These are phyloP conservation scores for Spathaspora sp. DNA, from an alignment of 1,139 yeast species.

Conservation along the genomic window DNA sequence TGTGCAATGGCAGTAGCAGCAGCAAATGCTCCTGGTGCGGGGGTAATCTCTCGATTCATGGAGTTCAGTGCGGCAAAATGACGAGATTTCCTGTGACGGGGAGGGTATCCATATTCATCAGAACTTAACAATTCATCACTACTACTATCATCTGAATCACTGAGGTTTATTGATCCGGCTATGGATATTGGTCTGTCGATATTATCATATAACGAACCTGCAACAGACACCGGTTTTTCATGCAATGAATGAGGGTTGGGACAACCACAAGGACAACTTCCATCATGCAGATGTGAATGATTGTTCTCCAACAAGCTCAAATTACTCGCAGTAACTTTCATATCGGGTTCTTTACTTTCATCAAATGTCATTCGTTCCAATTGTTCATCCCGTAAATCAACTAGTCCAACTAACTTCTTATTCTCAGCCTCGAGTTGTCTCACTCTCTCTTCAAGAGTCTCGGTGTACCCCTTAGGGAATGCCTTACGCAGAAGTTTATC, in stretches of 20 bases:
- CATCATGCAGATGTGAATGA: conserved; percentile 30
- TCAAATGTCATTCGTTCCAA: conserved; percentile 22
- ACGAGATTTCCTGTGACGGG: conserved; percentile 6
- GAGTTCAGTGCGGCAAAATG: conserved; percentile 18
- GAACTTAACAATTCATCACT: conserved; percentile 31
- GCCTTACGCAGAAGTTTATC: conserved; percentile 46
- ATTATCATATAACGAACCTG: conserved; percentile 51
- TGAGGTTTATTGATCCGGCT: conserved; percentile 41
- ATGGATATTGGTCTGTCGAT: conserved; percentile 26
- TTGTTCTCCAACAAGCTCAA: conserved; percentile 15
- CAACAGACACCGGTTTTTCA: conserved; percentile 63
- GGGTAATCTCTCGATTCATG: conserved; percentile 41
- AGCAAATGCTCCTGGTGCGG: conserved; percentile 75
- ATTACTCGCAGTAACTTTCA: conserved; percentile 17
- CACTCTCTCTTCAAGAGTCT: conserved; percentile 46
- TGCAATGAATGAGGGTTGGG: conserved; percentile 55
- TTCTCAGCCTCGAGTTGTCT: conserved; percentile 47
- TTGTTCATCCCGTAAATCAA: conserved; percentile 64
- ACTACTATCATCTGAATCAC: conserved; percentile 45
- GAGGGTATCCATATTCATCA: conserved; percentile 24
- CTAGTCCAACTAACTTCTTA: conserved; percentile 43
- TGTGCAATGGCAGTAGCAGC: conserved; percentile 70
- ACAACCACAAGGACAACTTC: conserved; percentile 54
- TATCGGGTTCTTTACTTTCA: conserved; percentile 3
- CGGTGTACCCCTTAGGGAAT: conserved; percentile 52